These are phyloP conservation scores for Fermentozyma sake DNA, from an alignment of 1,139 yeast species.

Conservation along the genomic window DNA sequence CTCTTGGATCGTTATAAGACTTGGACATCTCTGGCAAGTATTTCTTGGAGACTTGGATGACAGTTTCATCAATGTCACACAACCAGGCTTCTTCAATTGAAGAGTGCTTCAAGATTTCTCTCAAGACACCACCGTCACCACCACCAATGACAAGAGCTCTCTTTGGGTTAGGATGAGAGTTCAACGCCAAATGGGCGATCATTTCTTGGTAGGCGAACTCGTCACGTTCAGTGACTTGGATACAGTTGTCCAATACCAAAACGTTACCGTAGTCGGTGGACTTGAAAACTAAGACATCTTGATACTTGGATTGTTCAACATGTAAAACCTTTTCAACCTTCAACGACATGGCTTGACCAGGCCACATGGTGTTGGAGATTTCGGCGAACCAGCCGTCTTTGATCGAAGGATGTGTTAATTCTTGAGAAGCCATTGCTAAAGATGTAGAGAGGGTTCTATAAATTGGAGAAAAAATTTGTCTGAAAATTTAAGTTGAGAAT, in stretches of 20 bases:
- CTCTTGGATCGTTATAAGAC: constrained; percentile 77
- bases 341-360: constrained; percentile 90
- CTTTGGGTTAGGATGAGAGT: constrained; percentile 88
- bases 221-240: constrained; percentile 92
- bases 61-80: constrained; percentile 91
- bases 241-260: constrained; percentile 82
- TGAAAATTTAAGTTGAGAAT: too few relatives aligned
- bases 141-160: constrained; percentile 90
- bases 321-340: constrained; percentile 78
- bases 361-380: constrained; percentile 85
- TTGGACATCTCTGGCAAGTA: constrained; percentile 82
- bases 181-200: constrained; percentile 86
- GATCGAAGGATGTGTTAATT: constrained; percentile 64
- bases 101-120: constrained; percentile 87
- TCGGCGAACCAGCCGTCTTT: constrained; percentile 92
- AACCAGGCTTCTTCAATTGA: constrained; percentile 80
- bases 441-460: background rate
- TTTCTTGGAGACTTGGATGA: constrained; percentile 74
- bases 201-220: constrained; percentile 94
- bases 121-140: constrained; percentile 93
- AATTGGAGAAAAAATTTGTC: constrained; percentile 5
- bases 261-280: constrained; percentile 89
- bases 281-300: constrained; percentile 75
- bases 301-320: constrained; percentile 78
- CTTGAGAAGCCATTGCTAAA: constrained; percentile 12